These are phyloP conservation scores for Kernera saxatilis DNA, from an alignment of 345 rosid species.

Conservation along the genomic window DNA sequence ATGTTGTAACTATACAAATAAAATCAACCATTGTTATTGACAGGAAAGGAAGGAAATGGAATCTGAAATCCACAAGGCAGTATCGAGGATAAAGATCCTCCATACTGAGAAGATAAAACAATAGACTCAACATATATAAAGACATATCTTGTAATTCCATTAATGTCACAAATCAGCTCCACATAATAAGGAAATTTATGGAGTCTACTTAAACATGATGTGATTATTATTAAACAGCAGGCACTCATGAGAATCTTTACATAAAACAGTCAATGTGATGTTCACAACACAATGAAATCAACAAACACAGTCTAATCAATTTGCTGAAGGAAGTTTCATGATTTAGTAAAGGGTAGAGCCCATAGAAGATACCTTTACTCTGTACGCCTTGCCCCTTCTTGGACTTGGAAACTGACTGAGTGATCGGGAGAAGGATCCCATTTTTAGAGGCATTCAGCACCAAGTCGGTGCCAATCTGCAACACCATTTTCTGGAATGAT, in stretches of 20 bases:
- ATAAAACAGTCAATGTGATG: background rate
- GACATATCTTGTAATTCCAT: background rate
- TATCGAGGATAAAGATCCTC: background rate
- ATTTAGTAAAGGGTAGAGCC: background rate
- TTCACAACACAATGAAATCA: background rate
- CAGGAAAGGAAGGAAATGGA: background rate
- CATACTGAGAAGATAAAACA: background rate
- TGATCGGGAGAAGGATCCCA: slow-evolving; percentile 67
- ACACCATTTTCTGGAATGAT: slow-evolving; percentile 62
- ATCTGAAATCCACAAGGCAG: background rate
- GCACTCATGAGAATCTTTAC: background rate
- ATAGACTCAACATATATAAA: background rate
- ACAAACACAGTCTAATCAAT: background rate
- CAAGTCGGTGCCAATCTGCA: slow-evolving; percentile 59
- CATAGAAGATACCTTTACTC: slow-evolving; percentile 46
- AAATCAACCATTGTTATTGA: slow-evolving; percentile 25
- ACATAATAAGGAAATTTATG: background rate
- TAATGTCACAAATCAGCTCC: background rate
- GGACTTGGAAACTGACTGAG: slow-evolving; percentile 46
- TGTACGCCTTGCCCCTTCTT: slow-evolving; percentile 44
- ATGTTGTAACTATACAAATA: slow-evolving; percentile 59
- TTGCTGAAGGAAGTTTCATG: slow-evolving; percentile 4
- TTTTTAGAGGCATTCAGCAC: slow-evolving; percentile 55
- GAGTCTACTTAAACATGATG: background rate
- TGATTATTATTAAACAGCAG: background rate